These are phyloP conservation scores for Cladosporium sp. DNA, from an alignment of 2,329 filamentous ascomycete species.

Conservation along the genomic window DNA sequence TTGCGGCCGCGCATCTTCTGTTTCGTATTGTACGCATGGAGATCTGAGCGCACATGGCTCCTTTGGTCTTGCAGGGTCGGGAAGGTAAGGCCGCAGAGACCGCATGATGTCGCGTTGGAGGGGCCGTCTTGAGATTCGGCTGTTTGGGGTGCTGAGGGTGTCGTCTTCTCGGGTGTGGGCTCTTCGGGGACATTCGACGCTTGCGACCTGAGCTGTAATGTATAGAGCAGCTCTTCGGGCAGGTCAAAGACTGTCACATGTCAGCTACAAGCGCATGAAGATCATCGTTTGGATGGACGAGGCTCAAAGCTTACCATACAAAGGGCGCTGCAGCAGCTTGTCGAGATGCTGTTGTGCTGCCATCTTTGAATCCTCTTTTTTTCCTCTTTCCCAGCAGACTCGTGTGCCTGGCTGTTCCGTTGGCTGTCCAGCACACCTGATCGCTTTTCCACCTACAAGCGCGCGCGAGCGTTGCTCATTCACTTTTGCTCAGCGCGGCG, in stretches of 20 bases:
- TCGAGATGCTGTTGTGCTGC: slow-evolving; percentile 13
- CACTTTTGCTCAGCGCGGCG: background rate
- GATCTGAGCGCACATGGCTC: slow-evolving; percentile 78
- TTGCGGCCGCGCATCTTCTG: slow-evolving; percentile 71
- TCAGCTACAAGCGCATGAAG: slow-evolving; percentile 17
- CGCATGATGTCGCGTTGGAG: slow-evolving; percentile 65
- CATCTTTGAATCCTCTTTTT: background rate
- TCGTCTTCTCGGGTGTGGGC: slow-evolving; percentile 21
- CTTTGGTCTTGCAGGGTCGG: slow-evolving; percentile 71
- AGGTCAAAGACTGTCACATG: slow-evolving; percentile 67
- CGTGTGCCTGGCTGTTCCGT: no score
- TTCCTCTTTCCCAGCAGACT: no score
- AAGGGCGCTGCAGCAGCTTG: slow-evolving; percentile 40
- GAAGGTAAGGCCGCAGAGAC: slow-evolving; percentile 70
- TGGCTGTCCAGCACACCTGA: no score
- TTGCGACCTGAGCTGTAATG: slow-evolving; percentile 55
- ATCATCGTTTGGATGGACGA: background rate
- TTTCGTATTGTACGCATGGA: slow-evolving; percentile 92
- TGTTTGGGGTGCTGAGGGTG: slow-evolving; percentile 4
- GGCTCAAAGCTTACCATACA: slow-evolving; percentile 39
- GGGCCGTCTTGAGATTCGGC: background rate
- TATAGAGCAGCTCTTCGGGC: slow-evolving; percentile 64
- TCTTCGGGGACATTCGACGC: slow-evolving; percentile 27
- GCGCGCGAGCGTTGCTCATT: background rate
- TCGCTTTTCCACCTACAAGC: no score